Percentiles rank a stretch among this genome's conserved stretches.
phyloP scores from a whole-genome alignment of 306 rosid genomes.

The Lithocarpus polystachyus region DNA sequence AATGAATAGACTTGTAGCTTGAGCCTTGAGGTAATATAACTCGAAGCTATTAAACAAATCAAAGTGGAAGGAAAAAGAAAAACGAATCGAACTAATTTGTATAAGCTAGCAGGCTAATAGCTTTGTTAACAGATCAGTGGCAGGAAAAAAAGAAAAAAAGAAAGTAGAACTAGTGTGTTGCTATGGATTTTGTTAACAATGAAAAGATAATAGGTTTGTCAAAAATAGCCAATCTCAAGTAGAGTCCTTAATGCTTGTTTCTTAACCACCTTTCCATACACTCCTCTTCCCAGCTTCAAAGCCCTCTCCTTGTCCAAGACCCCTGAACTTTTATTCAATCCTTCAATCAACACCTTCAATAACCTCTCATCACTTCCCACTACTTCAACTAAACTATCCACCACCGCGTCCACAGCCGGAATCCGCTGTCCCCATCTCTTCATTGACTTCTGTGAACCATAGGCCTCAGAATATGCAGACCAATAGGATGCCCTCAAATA shows the following conservation, averaged over 20 bases:
- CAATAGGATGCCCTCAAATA: slow-evolving; percentile 76
- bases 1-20: no score
- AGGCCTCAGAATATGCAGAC: slow-evolving; percentile 50
- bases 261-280: slow-evolving; percentile 67
- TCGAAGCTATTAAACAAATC: no score
- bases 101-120: no score
- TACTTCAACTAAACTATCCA: slow-evolving; percentile 53
- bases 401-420: slow-evolving; percentile 42
- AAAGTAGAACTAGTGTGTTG: not conserved
- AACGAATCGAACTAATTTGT: no score
- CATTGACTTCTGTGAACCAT: slow-evolving; percentile 52
- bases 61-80: no score
- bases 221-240: slow-evolving; percentile 37
- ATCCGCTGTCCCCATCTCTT: slow-evolving; percentile 76
- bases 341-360: slow-evolving; percentile 47
- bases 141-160: not conserved
- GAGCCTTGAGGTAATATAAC: no score
- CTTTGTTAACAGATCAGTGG: not conserved
- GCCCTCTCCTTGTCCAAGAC: slow-evolving; percentile 47
- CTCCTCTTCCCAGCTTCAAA: slow-evolving; percentile 62
- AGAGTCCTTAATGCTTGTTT: slow-evolving; percentile 61
- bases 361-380: slow-evolving; percentile 81
- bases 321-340: slow-evolving; percentile 48
- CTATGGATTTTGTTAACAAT: not conserved
- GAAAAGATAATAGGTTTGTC: slow-evolving; percentile 10